Conservation (phyloP, 139 green algal genomes). For the Chlorella sp. region DNA sequence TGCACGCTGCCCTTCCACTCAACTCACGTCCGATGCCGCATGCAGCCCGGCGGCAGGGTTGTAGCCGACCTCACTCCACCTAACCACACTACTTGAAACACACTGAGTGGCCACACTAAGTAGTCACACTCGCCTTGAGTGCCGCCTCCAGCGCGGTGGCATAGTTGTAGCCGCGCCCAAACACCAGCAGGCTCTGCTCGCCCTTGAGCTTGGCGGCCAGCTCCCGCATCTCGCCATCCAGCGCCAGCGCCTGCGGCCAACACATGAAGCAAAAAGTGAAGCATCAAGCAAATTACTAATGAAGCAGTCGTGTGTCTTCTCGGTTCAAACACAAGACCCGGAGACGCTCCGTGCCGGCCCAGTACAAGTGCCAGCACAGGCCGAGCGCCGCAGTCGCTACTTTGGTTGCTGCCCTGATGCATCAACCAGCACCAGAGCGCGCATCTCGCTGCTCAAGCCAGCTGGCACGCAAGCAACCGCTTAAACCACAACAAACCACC, state of each 20-base stretch:
- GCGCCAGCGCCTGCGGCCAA: constrained; percentile 42
- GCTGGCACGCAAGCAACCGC: no score
- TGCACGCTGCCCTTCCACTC: not conserved
- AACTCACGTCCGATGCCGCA: not conserved
- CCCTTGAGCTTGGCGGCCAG: constrained; percentile 63
- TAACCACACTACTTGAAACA: not conserved
- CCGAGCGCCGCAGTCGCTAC: no score
- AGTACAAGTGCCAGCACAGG: no score
- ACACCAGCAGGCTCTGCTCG: constrained; percentile 62
- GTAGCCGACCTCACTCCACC: not conserved
- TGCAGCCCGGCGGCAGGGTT: not conserved
- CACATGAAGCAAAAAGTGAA: no score
- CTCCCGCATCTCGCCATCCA: constrained; percentile 59
- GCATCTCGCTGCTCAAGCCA: no score
- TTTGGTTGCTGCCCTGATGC: no score
- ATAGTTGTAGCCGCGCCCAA: constrained; percentile 78
- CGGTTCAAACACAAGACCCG: no score
- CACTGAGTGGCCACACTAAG: no score
- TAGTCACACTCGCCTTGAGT: constrained; percentile 43
- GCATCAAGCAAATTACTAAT: no score
- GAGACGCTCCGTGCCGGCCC: no score
- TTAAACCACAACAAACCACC: not conserved
- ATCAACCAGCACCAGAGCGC: no score
- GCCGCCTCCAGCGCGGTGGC: constrained; percentile 77
- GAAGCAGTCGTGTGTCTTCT: no score